Conservation (phyloP, 1,284 basidiomycete genomes). For the Wallemia hederae region DNA sequence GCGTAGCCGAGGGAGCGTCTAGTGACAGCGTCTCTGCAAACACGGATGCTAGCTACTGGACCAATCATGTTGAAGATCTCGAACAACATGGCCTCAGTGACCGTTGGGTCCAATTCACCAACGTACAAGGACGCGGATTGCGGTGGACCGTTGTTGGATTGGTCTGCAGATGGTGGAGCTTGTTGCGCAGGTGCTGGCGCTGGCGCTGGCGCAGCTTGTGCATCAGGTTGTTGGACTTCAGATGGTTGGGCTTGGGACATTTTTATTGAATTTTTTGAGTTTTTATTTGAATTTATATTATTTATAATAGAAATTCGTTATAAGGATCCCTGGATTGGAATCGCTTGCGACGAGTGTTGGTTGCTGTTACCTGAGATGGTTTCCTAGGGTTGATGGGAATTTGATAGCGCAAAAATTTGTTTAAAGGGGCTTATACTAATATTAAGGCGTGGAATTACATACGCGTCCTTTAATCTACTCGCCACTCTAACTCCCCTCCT, state of each 20-base stretch:
- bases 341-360: background rate
- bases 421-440: background rate
- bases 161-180: conserved; percentile 25
- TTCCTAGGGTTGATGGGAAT: background rate
- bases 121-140: conserved; percentile 90
- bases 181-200: conserved; percentile 26
- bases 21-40: conserved; percentile 98
- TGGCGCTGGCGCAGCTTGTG: conserved; percentile 15
- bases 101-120: conserved; percentile 87
- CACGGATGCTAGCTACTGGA: conserved; percentile 93
- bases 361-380: background rate
- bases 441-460: background rate
- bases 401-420: background rate
- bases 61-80: conserved; percentile 99
- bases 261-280: conserved; percentile 1
- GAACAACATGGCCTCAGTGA: conserved; percentile 98
- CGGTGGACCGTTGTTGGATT: conserved; percentile 27
- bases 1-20: conserved; percentile 98
- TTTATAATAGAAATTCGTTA: background rate
- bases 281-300: background rate
- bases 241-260: background rate
- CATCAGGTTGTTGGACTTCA: conserved; percentile 2
- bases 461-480: background rate
- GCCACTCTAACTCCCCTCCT: background rate
- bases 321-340: background rate